A percentile compares a stretch with the other conserved stretches of the same genome.
Evolutionary conservation across 208 protist genomes (phyloP).

Genomic region (Leishmania turanica): DNA sequence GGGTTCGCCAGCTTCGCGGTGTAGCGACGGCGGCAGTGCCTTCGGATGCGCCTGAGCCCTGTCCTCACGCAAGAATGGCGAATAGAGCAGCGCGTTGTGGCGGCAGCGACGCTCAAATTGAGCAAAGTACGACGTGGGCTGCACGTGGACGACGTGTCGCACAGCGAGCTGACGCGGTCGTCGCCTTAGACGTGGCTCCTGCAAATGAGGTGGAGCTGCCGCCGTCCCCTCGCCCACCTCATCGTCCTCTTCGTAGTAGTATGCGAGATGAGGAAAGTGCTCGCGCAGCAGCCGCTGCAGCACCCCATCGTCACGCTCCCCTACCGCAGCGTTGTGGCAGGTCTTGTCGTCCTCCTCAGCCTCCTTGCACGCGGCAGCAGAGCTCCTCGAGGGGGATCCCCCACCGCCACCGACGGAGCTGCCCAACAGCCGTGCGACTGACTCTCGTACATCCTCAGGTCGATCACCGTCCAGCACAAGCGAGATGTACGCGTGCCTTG

Average conservation of each 20-base stretch:
- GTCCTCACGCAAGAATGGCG: neutral
- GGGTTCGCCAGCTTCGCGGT: neutral
- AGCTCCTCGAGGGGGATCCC: neutral
- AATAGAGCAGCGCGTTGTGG: neutral
- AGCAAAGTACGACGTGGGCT: constrained; percentile 45
- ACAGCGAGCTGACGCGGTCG: constrained; percentile 35
- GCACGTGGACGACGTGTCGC: constrained; percentile 50
- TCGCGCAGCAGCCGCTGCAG: constrained; percentile 23
- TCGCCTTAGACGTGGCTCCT: neutral
- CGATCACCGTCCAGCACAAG: constrained; percentile 75
- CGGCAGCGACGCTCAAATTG: constrained; percentile 4
- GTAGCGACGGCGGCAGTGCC: too few species aligned
- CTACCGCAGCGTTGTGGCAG: neutral
- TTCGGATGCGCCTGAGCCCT: neutral
- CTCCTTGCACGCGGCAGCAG: neutral
- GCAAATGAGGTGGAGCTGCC: neutral
- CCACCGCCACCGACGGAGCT: neutral
- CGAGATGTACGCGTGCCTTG: constrained; percentile 59
- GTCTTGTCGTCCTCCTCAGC: neutral
- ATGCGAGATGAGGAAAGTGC: constrained; percentile 30
- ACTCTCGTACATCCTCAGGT: constrained; percentile 41
- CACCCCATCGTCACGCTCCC: neutral
- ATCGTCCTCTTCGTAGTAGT: constrained; percentile 5
- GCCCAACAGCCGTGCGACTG: constrained; percentile 48
- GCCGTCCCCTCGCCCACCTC: too few species aligned